Percentiles rank a stretch among this genome's conserved stretches.
Evolutionary conservation across 805 yeast genomes (phyloP).

Genomic region (Spathaspora hagerdaliae): DNA sequence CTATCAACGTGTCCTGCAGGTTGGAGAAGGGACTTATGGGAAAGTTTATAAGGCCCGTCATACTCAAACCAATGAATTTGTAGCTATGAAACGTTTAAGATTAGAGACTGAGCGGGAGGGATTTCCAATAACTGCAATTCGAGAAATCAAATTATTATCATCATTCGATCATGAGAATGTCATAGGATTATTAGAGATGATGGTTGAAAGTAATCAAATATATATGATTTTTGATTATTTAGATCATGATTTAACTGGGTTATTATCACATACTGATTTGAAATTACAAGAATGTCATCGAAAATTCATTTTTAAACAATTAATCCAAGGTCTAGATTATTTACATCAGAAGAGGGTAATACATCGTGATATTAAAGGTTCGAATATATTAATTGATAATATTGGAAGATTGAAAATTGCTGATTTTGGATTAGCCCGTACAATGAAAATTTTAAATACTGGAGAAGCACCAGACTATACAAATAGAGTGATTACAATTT

Average conservation of each 20-base stretch:
- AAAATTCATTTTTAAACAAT: slow-evolving; percentile 62
- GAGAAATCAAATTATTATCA: slow-evolving; percentile 86
- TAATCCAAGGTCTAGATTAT: slow-evolving; percentile 65
- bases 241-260: slow-evolving; percentile 89
- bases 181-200: slow-evolving; percentile 80
- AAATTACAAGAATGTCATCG: slow-evolving; percentile 57
- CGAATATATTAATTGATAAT: slow-evolving; percentile 65
- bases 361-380: slow-evolving; percentile 81
- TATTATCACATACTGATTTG: slow-evolving; percentile 72
- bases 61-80: slow-evolving; percentile 58
- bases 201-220: slow-evolving; percentile 72
- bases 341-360: slow-evolving; percentile 65
- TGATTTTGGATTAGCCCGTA: slow-evolving; percentile 79
- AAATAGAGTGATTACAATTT: slow-evolving; percentile 89
- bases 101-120: slow-evolving; percentile 90
- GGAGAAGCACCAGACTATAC: slow-evolving; percentile 76
- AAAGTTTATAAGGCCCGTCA: slow-evolving; percentile 89
- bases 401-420: slow-evolving; percentile 67
- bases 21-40: slow-evolving; percentile 99
- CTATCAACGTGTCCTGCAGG: slow-evolving; percentile 76
- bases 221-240: slow-evolving; percentile 92
- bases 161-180: slow-evolving; percentile 78
- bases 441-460: slow-evolving; percentile 54
- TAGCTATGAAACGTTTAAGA: slow-evolving; percentile 84
- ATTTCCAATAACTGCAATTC: slow-evolving; percentile 90